A percentile compares a stretch with the other conserved stretches of the same genome.
These are phyloP conservation scores for Epipyxis sp. DNA, from an alignment of 108 stramenopile species.

Conservation along the genomic window DNA sequence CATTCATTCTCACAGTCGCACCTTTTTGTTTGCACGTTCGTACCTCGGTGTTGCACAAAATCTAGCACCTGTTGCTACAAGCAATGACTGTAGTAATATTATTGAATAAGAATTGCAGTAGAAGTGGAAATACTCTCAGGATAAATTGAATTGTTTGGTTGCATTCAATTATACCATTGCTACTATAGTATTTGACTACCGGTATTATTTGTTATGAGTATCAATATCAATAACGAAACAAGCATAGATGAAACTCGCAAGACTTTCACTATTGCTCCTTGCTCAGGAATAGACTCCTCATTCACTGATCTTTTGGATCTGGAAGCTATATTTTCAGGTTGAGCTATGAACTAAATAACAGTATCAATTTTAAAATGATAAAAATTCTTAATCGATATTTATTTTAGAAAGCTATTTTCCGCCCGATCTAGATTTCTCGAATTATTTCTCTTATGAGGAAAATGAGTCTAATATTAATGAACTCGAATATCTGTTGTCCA, in stretches of 20 bases:
- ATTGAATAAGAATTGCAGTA: neutral
- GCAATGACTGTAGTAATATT: neutral
- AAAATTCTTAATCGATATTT: neutral
- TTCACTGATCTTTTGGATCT: neutral
- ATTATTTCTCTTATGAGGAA: no score
- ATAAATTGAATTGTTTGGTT: neutral
- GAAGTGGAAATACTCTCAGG: neutral
- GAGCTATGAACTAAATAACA: neutral
- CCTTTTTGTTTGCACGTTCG: no score
- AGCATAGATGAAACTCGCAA: no score
- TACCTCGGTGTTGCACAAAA: no score
- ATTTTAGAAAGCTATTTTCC: neutral
- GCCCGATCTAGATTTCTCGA: neutral
- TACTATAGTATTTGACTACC: neutral
- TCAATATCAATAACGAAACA: neutral
- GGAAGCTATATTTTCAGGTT: neutral
- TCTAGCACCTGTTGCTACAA: no score
- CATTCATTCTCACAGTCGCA: no score
- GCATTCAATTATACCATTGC: neutral
- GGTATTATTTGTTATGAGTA: neutral
- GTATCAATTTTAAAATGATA: neutral
- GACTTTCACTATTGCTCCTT: neutral
- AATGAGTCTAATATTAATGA: no score
- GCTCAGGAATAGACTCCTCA: neutral
- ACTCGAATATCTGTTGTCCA: neutral